Evolutionary conservation across 805 yeast species (phyloP).

Genomic region (Wickerhamiella nectarea): DNA sequence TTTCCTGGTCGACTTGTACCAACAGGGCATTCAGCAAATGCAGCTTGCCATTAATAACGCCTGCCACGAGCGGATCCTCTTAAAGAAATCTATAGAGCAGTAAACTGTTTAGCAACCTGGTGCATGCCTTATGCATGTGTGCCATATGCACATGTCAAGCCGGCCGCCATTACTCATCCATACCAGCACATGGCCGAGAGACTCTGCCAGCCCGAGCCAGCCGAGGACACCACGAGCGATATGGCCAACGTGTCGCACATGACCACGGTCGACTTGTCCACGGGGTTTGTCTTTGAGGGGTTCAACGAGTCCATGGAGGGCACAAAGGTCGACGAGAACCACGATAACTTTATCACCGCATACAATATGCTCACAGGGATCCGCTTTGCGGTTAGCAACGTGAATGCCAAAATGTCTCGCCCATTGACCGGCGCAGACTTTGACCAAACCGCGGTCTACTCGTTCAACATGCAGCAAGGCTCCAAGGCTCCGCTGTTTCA

Average conservation of each 20-base stretch:
- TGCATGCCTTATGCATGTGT: too few species aligned
- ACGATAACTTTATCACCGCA: constrained; percentile 83
- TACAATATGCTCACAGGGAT: constrained; percentile 97
- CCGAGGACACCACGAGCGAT: not conserved
- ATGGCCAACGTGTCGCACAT: constrained; percentile 6
- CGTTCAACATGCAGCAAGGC: constrained; percentile 47
- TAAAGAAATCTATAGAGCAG: not conserved
- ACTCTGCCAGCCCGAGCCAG: not conserved
- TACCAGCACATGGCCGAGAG: not conserved
- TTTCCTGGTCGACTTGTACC: constrained; percentile 1
- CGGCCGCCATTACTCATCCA: not conserved
- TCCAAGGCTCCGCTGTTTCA: constrained; percentile 91
- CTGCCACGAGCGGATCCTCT: not conserved
- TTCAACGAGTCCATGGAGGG: constrained; percentile 49
- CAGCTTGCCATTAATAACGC: not conserved
- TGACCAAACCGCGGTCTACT: constrained; percentile 55
- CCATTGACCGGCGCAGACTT: constrained; percentile 63
- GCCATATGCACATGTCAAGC: not conserved
- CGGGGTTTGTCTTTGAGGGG: constrained; percentile 10
- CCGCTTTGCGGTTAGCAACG: constrained; percentile 83
- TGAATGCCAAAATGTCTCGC: constrained; percentile 67
- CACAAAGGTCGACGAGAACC: constrained; percentile 80
- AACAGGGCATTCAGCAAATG: constrained; percentile 4
- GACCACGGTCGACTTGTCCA: constrained; percentile 4
- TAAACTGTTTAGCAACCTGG: not conserved